phyloP scores from a whole-genome alignment of 345 rosid genomes.

The Arabidopsis thaliana region TAIR10.1 NC_003071.7:9443001-9443500 shows the following conservation, averaged over 20 bases:
- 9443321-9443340: neutral
- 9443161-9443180: neutral
- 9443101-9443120: too few relatives aligned
- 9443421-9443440: slow-evolving; percentile 44
- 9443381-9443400: neutral
- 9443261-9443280: slow-evolving; percentile 27
- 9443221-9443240: neutral
- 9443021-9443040: too few relatives aligned
- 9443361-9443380: slow-evolving; percentile 4
- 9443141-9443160: too few relatives aligned
- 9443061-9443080: too few relatives aligned
- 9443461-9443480: slow-evolving; percentile 70
- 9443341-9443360: neutral
- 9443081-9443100: too few relatives aligned
- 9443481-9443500: slow-evolving; percentile 52
- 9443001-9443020: too few relatives aligned
- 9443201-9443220: neutral
- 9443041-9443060: too few relatives aligned
- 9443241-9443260: slow-evolving; percentile 22
- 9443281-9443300: slow-evolving; percentile 19
- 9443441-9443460: slow-evolving; percentile 79
- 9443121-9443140: too few relatives aligned
- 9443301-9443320: neutral
- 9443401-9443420: neutral
- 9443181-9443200: neutral